Percentiles rank a stretch among this genome's conserved stretches.
These are phyloP conservation scores for Chrysanthemum lavandulifolium DNA, from an alignment of 129 eudicot species.

Conservation along the genomic window DNA sequence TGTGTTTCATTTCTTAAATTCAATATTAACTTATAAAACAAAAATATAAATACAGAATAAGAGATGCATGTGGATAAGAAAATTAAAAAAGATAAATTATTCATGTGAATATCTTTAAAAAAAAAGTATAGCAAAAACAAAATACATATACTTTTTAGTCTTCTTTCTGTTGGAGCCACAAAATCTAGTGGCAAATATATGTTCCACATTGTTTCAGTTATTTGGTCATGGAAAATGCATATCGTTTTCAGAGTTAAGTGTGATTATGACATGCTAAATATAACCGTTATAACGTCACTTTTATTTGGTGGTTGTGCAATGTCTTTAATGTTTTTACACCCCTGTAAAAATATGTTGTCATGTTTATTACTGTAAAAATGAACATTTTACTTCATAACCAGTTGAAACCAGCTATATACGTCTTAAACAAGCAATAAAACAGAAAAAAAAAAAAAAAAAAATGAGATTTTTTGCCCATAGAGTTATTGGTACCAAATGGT, in stretches of 20 bases:
- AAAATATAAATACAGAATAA: no score
- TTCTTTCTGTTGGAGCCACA: slow-evolving; percentile 23
- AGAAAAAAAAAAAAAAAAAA: no score
- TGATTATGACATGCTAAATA: slow-evolving; percentile 16
- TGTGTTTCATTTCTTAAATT: no score
- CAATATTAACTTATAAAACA: no score
- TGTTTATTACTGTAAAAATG: no score
- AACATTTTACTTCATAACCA: not conserved
- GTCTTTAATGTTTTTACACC: no score
- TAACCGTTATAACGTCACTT: not conserved
- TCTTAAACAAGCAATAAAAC: no score
- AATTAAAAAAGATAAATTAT: not conserved
- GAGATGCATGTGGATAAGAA: slow-evolving; percentile 2
- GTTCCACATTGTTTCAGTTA: slow-evolving; percentile 29
- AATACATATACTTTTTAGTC: not conserved
- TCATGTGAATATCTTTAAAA: slow-evolving; percentile 1
- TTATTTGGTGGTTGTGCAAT: not conserved
- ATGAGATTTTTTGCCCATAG: not conserved
- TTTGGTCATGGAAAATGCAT: slow-evolving; percentile 1
- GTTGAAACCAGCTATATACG: no score
- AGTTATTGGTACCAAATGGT: not conserved
- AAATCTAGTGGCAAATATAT: slow-evolving; percentile 30
- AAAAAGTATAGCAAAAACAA: not conserved
- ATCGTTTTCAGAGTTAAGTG: not conserved
- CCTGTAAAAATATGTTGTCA: no score